A percentile compares a stretch with the other conserved stretches of the same genome.
These are phyloP conservation scores for Dendrobium nobile DNA, from an alignment of 106 monocot species.

Conservation along the genomic window DNA sequence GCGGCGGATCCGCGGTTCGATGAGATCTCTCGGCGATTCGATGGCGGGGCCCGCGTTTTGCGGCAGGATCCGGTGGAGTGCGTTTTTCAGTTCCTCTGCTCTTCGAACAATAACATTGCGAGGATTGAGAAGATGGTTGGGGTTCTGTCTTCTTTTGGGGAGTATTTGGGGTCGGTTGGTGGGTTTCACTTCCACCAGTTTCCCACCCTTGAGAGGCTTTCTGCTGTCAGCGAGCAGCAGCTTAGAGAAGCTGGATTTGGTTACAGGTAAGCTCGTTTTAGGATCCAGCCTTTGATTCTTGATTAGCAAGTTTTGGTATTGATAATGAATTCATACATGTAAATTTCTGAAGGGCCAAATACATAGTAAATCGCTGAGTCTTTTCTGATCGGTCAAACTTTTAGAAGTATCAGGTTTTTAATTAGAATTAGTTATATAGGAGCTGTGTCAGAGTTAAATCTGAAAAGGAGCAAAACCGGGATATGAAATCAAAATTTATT, in stretches of 20 bases:
- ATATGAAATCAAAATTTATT: too few species aligned
- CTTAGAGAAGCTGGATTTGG: slow-evolving; percentile 86
- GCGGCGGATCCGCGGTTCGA: slow-evolving; percentile 55
- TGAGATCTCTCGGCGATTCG: slow-evolving; percentile 43
- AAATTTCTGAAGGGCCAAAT: not conserved
- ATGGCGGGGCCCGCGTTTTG: slow-evolving; percentile 81
- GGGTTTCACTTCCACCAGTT: slow-evolving; percentile 70
- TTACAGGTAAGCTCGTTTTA: slow-evolving; percentile 52
- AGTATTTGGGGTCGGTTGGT: slow-evolving; percentile 54
- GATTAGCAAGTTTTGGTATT: not conserved
- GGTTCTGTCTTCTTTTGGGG: slow-evolving; percentile 52
- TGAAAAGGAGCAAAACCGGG: too few species aligned
- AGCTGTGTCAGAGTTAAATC: too few species aligned
- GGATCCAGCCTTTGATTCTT: not conserved
- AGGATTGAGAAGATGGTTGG: slow-evolving; percentile 93
- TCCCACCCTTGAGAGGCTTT: slow-evolving; percentile 58
- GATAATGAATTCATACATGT: not conserved
- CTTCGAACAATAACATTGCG: slow-evolving; percentile 87
- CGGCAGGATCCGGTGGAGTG: slow-evolving; percentile 96
- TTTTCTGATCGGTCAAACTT: not conserved
- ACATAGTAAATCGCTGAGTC: not conserved
- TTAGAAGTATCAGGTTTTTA: too few species aligned
- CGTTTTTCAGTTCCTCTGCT: slow-evolving; percentile 89
- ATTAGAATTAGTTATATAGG: too few species aligned
- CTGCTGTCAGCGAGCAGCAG: slow-evolving; percentile 56